Base-by-base conservation (phyloP, 1,284 basidiomycete genomes). In the Pholiota adiposa region DNA sequence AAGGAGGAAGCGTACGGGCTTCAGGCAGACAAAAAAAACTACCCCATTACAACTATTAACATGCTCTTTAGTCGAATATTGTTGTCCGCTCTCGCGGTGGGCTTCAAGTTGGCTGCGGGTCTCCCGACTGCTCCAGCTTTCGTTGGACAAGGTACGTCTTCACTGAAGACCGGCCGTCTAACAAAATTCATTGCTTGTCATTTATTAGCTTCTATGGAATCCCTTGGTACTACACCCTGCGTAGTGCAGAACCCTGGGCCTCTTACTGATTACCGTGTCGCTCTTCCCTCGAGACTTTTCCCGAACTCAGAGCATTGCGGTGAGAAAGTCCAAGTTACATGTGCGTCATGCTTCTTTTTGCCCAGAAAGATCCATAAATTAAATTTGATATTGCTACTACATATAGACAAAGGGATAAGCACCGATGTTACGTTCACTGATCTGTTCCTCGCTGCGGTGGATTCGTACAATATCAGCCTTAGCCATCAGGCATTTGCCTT, bases 401-500 rank as follows among this genome's bases (percentile, higher is more conserved):
- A 23, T 16, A 25, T 27, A 46, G 44, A 46, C 27, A 16, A 46
- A 46, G 44, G 61, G 57, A 43, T 41, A 2, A 55, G 58, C 29
- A 56, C 58, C 11, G 49, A 48, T 12, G 61, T 62, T 2, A 59
- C 50, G 0, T 62, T 62, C 31, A 62, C 57, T 16, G 57, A 59
- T 16, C 36, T 62, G 29, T 62, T 56, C 57, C 56, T 62, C n/a
- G 61, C 61, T 14, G 60, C 56, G 27, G 46, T 29, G 18, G 54
- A 55, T 0, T 62, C 60, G 21, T 48, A 34, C 40, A 62, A 62
- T 29, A 62, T 62, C 43, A 62, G 60, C 27, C 54, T 62, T 9
- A 59, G 56, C 34, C 21, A 59, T 16, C 41, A 59, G 25, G 60
- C 60, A 1, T 62, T 62, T 25, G 56, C 52, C 1, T 31, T 55